These are phyloP conservation scores for Penicillium longicatenatum DNA, from an alignment of 495 filamentous ascomycete genomes.

Conservation along the genomic window DNA sequence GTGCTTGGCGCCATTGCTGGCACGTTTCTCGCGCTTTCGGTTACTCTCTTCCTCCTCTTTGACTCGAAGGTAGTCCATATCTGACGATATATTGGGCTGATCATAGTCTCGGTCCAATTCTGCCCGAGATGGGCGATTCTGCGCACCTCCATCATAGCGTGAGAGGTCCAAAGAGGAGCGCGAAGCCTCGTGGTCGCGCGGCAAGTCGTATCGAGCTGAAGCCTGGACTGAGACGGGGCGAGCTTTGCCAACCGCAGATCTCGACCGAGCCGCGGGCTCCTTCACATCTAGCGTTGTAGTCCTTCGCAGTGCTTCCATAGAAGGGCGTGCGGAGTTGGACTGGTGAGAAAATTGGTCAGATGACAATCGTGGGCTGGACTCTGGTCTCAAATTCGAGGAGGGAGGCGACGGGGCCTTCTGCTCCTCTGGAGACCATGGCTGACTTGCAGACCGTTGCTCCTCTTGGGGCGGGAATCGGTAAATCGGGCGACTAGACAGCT, in stretches of 20 bases:
- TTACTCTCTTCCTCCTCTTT: conserved; percentile 72
- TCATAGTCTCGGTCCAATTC: conserved; percentile 41
- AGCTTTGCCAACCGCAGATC: conserved; percentile 62
- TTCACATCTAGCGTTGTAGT: conserved; percentile 63
- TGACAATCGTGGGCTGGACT: conserved; percentile 53
- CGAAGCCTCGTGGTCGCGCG: conserved; percentile 63
- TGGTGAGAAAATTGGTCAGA: conserved; percentile 47
- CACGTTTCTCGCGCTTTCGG: conserved; percentile 71
- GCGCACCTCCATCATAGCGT: conserved; percentile 42
- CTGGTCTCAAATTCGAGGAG: conserved; percentile 33
- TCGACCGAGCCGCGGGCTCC: conserved; percentile 59
- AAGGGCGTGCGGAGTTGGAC: conserved; percentile 75
- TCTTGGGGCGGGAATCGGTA: conserved; percentile 63
- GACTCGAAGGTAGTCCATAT: conserved; percentile 82
- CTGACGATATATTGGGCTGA: conserved; percentile 70
- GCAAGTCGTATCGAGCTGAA: conserved; percentile 73
- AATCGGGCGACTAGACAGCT: conserved; percentile 51
- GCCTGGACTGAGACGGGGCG: conserved; percentile 77
- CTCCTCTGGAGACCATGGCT: conserved; percentile 42
- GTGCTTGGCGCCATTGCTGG: conserved; percentile 64
- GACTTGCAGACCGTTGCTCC: conserved; percentile 58
- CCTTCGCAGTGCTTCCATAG: conserved; percentile 68
- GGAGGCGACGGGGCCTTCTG: conserved; percentile 36
- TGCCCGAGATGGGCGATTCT: conserved; percentile 39
- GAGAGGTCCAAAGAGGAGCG: conserved; percentile 43